These are phyloP conservation scores for Pythium coloratum DNA, from an alignment of 352 stramenopile species.

Conservation along the genomic window DNA sequence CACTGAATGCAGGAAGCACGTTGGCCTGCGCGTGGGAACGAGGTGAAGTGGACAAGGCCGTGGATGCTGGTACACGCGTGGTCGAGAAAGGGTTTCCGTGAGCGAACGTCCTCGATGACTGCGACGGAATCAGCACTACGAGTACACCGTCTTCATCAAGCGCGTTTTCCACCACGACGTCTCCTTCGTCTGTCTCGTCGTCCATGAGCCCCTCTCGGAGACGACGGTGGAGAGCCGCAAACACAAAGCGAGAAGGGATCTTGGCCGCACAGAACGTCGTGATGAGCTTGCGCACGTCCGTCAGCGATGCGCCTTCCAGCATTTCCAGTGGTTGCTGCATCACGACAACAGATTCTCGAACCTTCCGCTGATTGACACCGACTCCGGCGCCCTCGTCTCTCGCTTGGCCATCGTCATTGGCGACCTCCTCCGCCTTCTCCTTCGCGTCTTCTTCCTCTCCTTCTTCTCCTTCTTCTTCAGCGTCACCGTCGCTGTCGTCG, in stretches of 20 bases:
- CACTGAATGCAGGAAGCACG: conserved; percentile 14
- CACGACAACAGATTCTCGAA: conserved; percentile 1
- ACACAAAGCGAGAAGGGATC: conserved; percentile 29
- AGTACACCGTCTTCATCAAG: conserved; percentile 14
- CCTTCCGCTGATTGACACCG: background rate
- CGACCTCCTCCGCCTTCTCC: background rate
- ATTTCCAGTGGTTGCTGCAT: conserved; percentile 25
- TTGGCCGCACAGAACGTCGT: conserved; percentile 23
- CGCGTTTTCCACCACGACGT: conserved; percentile 15
- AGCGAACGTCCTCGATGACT: background rate
- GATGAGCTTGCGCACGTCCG: conserved; percentile 34
- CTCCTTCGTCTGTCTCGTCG: conserved; percentile 3
- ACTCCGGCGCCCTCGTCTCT: background rate
- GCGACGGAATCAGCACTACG: conserved; percentile 8
- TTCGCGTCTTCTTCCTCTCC: background rate
- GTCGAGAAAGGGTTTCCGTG: background rate
- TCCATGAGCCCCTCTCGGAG: background rate
- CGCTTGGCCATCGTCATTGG: background rate
- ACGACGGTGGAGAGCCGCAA: conserved; percentile 11
- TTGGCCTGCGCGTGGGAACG: background rate
- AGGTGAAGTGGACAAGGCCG: background rate
- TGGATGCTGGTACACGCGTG: background rate
- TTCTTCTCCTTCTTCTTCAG: background rate
- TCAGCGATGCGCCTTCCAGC: conserved; percentile 28
- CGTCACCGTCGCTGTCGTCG: background rate